Percentiles rank a stretch among this genome's conserved stretches.
Evolutionary conservation across 1,284 basidiomycete genomes (phyloP).

Genomic region (Phenoliferia sp.): DNA sequence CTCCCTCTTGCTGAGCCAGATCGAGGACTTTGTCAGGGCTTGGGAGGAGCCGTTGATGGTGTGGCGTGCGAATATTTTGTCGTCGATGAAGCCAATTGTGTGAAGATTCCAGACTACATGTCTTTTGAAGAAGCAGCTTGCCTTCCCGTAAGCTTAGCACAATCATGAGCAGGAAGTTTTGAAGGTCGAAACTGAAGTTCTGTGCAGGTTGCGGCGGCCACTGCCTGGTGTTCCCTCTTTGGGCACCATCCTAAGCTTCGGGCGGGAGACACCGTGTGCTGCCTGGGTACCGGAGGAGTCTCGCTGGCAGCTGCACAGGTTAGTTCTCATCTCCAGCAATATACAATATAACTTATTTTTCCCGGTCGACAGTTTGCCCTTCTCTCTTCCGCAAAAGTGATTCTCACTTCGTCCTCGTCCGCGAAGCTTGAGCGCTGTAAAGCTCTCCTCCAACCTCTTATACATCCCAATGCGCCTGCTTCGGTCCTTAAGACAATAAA

Average conservation of each 20-base stretch:
- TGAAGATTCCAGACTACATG: constrained; percentile 41
- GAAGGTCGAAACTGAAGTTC: neutral
- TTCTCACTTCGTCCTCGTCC: constrained; percentile 45
- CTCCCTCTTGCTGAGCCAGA: neutral
- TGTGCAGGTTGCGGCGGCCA: constrained; percentile 24
- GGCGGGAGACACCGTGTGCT: constrained; percentile 43
- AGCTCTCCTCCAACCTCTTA: neutral
- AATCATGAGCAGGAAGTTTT: neutral
- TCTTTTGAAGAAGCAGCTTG: constrained; percentile 42
- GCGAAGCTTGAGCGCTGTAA: constrained; percentile 41
- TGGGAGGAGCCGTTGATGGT: constrained; percentile 45
- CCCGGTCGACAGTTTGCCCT: constrained; percentile 36
- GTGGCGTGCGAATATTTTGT: constrained; percentile 34
- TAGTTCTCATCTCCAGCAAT: neutral
- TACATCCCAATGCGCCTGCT: constrained; percentile 12
- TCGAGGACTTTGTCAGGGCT: constrained; percentile 22
- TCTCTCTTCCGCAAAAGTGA: constrained; percentile 41
- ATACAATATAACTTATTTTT: neutral
- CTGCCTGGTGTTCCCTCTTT: constrained; percentile 44
- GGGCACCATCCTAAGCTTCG: constrained; percentile 41
- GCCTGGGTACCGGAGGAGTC: constrained; percentile 47
- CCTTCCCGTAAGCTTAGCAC: constrained; percentile 38
- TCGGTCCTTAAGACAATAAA: constrained; percentile 38
- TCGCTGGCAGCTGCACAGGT: constrained; percentile 45
- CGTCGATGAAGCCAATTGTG: constrained; percentile 4